phyloP scores from a whole-genome alignment of 2,329 filamentous ascomycete genomes.

The Trichoderma pleuroti region DNA sequence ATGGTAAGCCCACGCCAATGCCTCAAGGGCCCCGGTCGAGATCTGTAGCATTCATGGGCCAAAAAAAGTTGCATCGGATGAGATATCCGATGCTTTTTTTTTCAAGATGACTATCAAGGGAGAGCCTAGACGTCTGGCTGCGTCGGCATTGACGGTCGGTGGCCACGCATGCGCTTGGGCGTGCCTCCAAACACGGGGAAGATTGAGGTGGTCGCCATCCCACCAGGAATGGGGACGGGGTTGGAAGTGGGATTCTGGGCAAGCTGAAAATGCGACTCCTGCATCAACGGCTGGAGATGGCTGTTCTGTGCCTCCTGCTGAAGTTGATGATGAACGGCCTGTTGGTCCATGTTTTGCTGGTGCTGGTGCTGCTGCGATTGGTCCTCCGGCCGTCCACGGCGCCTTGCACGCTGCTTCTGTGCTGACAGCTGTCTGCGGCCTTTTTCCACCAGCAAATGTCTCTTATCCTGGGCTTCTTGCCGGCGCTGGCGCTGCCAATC shows the following conservation, averaged over 20 bases:
- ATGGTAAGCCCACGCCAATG: constrained; percentile 3
- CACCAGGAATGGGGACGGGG: constrained; percentile 29
- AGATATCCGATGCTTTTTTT: neutral
- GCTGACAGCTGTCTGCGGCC: constrained; percentile 27
- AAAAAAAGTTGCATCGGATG: neutral
- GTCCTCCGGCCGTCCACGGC: constrained; percentile 28
- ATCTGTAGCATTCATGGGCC: neutral
- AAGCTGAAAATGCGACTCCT: constrained; percentile 30
- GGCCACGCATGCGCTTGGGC: constrained; percentile 31
- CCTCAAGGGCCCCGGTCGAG: neutral
- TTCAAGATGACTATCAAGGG: neutral
- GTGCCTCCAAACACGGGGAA: constrained; percentile 31
- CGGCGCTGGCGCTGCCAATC: constrained; percentile 40
- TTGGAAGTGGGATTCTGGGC: constrained; percentile 26
- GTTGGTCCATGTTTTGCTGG: constrained; percentile 23
- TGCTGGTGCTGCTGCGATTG: constrained; percentile 27
- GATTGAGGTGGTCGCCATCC: constrained; percentile 24
- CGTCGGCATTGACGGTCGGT: constrained; percentile 23
- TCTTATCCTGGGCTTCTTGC: constrained; percentile 37
- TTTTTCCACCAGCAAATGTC: constrained; percentile 39
- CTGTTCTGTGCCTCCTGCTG: constrained; percentile 26
- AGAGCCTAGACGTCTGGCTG: constrained; percentile 9
- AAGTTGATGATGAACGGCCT: constrained; percentile 19
- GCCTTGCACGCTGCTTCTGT: constrained; percentile 26
- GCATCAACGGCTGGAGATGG: constrained; percentile 30